Conservation (phyloP, 2,329 filamentous ascomycete genomes). For the Pyrenophora teres region DNA sequence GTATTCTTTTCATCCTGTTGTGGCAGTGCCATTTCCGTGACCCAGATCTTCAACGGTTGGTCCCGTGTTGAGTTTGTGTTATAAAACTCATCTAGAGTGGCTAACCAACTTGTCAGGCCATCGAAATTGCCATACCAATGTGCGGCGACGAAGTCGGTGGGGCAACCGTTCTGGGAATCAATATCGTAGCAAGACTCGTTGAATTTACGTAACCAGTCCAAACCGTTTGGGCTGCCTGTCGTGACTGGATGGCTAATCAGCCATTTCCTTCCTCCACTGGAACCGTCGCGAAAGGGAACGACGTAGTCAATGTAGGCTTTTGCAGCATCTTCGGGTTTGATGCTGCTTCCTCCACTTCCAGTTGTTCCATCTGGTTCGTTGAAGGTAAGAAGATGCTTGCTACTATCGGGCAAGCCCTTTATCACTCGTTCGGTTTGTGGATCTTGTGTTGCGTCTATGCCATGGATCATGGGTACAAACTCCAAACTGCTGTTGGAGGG, state of each 20-base stretch:
- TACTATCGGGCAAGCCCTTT: constrained; percentile 58
- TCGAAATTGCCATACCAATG: constrained; percentile 69
- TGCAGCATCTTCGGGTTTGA: constrained; percentile 67
- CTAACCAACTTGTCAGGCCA: constrained; percentile 68
- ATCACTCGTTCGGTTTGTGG: constrained; percentile 64
- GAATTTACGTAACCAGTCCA: constrained; percentile 72
- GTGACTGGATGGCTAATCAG: constrained; percentile 72
- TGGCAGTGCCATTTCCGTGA: constrained; percentile 74
- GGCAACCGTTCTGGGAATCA: constrained; percentile 50
- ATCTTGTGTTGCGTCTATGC: constrained; percentile 52
- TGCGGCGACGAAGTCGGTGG: constrained; percentile 56
- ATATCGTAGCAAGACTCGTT: constrained; percentile 60
- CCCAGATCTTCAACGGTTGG: constrained; percentile 62
- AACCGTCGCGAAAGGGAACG: constrained; percentile 65
- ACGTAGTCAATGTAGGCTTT: constrained; percentile 73
- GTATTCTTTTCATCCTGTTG: constrained; percentile 62
- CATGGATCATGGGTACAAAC: constrained; percentile 84
- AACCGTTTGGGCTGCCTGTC: constrained; percentile 64
- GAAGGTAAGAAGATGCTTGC: constrained; percentile 72
- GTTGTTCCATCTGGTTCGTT: constrained; percentile 75
- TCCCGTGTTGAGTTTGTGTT: constrained; percentile 56
- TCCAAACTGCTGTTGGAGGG: constrained; percentile 59
- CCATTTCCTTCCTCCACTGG: constrained; percentile 54
- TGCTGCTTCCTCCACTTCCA: constrained; percentile 65
- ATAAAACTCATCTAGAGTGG: constrained; percentile 60